Evolutionary conservation across 768 basidiomycete genomes (phyloP), one percentile per base, ranked within the genome.

Genomic region (Sarcodon sp.): DNA sequence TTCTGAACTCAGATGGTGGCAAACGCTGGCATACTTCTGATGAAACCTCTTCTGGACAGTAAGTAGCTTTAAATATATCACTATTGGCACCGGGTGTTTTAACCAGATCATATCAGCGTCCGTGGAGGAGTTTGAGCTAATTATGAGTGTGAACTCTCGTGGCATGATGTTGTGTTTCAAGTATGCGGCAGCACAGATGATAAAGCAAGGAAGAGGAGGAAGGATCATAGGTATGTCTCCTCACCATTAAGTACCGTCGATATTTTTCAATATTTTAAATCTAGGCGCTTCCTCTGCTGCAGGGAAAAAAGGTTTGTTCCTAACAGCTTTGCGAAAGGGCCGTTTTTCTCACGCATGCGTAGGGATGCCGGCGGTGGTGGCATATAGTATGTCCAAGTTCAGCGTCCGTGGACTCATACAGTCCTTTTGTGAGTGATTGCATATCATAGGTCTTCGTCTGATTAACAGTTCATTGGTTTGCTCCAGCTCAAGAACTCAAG

Each of bases 131-230:
- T 64, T 51, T 52, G 62, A 66, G 39, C 33, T 44, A 1, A 18
- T 56, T 1, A 51, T 67, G n/a, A 49, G 61, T 1, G 59, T 70
- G 45, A 75, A 75, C 37, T 59, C 63, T 27, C 63, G 61, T 11
- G 69, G 73, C 5, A 59, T 61, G 0, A 61, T 72, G 53, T 55
- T 70, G 13, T 64, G 62, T 45, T 70, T 69, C 51, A 72, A 70
- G 50, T 59, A 65, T 45, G 72, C 69, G 10, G 72, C 69, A 6
- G 53, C 54, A 21, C 64, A 67, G 50, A 72, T 72, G 72, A 57
- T 73, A 44, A 61, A 63, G 31, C 72, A 68, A 52, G 69, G 67
- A 6, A 52, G 43, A 6, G 67, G 68, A 9, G 70, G 71, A 1
- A 58, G 70, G 12, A 70, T 73, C 12, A 63, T 73, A 9, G 68